Conservation (phyloP, 75 land plant genomes). For the Gnetum montanum region DNA sequence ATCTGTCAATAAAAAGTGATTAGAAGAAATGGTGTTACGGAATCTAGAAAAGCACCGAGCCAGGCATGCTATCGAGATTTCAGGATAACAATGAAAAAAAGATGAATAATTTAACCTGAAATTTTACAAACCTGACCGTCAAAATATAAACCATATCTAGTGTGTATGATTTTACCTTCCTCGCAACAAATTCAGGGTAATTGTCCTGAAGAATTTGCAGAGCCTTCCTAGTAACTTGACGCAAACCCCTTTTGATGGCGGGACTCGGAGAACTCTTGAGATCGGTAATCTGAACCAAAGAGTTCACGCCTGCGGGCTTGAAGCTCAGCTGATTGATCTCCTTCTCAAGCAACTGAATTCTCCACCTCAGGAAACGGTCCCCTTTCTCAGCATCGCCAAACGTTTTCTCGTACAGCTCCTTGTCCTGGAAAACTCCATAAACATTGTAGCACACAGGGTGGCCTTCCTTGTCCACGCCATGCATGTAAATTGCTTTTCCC, state of each 20-base stretch:
- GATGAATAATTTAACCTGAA: too few relatives aligned
- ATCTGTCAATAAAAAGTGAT: conserved; percentile 26
- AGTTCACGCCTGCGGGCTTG: conserved; percentile 29
- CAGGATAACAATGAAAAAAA: background rate
- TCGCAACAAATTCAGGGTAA: conserved; percentile 60
- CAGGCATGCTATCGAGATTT: background rate
- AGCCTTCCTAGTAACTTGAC: conserved; percentile 22
- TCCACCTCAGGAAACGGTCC: conserved; percentile 45
- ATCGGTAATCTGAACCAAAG: conserved; percentile 62
- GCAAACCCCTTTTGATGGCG: conserved; percentile 11
- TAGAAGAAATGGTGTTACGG: background rate
- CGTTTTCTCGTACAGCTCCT: conserved; percentile 44
- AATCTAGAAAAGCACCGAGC: background rate
- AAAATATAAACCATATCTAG: background rate
- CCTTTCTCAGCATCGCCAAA: conserved; percentile 36
- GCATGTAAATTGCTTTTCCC: conserved; percentile 35
- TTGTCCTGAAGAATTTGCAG: conserved; percentile 38
- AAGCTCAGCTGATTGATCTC: conserved; percentile 46
- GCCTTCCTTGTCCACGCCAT: conserved; percentile 46
- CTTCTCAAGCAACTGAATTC: conserved; percentile 51
- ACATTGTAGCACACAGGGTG: conserved; percentile 73
- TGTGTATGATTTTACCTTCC: conserved; percentile 21
- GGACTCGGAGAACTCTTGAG: conserved; percentile 36
- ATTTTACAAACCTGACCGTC: too few relatives aligned
- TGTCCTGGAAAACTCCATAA: conserved; percentile 52